A percentile compares a stretch with the other conserved stretches of the same genome.
phyloP scores from a whole-genome alignment of 306 rosid species.

The Trifolium repens region DNA sequence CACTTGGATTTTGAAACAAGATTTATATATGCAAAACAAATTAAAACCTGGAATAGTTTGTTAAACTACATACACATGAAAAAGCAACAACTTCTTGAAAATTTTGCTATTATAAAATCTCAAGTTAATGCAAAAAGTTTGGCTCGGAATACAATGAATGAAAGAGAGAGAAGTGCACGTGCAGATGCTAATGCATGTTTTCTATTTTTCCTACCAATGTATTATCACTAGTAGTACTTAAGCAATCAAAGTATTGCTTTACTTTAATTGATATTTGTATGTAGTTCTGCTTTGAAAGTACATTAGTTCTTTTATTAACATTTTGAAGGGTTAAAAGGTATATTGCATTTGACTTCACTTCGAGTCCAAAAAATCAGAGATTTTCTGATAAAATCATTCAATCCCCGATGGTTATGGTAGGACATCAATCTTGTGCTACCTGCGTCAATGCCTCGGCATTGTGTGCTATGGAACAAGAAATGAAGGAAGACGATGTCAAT shows the following conservation, averaged over 20 bases:
- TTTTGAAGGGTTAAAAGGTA: not conserved
- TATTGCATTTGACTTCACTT: constrained; percentile 13
- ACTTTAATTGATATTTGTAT: no score
- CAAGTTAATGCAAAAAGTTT: constrained; percentile 28
- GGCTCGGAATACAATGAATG: constrained; percentile 47
- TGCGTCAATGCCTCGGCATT: constrained; percentile 62
- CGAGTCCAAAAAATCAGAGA: constrained; percentile 6
- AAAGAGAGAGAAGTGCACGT: constrained; percentile 58
- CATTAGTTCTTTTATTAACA: not conserved
- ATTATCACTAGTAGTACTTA: not conserved
- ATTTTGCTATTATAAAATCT: constrained; percentile 28
- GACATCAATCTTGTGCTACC: constrained; percentile 64
- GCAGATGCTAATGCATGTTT: constrained; percentile 46
- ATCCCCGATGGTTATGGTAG: constrained; percentile 72
- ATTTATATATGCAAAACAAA: not conserved
- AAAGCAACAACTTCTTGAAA: constrained; percentile 9
- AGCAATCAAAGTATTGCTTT: not conserved
- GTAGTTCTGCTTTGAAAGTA: no score
- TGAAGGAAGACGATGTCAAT: constrained; percentile 52
- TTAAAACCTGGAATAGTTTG: not conserved
- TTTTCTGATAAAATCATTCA: constrained; percentile 32
- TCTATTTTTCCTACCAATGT: constrained; percentile 5
- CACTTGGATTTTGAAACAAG: constrained; percentile 35
- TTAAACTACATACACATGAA: not conserved
- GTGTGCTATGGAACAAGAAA: constrained; percentile 63